Base-by-base conservation (phyloP, 225 moss, liverwort and hornwort genomes). In the Neckera pumila region DNA sequence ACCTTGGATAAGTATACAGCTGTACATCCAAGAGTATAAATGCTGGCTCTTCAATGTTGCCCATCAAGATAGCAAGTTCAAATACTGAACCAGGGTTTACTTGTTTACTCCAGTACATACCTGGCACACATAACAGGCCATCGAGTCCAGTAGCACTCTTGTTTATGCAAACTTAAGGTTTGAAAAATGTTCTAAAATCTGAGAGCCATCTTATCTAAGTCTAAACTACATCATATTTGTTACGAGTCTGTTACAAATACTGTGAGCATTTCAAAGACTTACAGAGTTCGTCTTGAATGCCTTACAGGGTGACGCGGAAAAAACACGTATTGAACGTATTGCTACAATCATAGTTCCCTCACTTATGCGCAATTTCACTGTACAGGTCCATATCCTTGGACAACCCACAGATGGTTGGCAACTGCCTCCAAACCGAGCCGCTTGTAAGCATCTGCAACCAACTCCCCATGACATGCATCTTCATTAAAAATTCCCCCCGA, bases 351-450 rank as follows among this genome's bases (percentile, higher is more conserved):
- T 23, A 85, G 36, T 83, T 72, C 74, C 64, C 74, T 58, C n/a
- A n/a, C 31, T 83, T 91, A 80, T 83, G 64, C 74, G 49, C 40
- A 66, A 62, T 86, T 83, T 94, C 85, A 89, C 56, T 87, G 90
- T 67, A 93, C 88, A 86, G 91, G 93, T 75, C 93, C 93, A 79
- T 91, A 91, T 88, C 89, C 89, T 86, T 88, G 58, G 66, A 92
- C 88, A 90, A 95, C 92, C 98, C 98, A 98, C 49, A 84, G 63
- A 81, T 97, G 96, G 62, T 82, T 92, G 85, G 94, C 95, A 75
- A 93, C 91, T 84, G 89, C 95, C 89, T 95, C 92, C 88, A 97
- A 92, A 84, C 90, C 79, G 86, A 95, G 91, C 81, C 98, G 95
- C 81, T 89, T 93, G 36, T 84, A 83, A 59, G 93, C 91, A 92